Evolutionary conservation across 2,329 filamentous ascomycete species (phyloP).

Genomic region (Colletotrichum endophyticum): DNA sequence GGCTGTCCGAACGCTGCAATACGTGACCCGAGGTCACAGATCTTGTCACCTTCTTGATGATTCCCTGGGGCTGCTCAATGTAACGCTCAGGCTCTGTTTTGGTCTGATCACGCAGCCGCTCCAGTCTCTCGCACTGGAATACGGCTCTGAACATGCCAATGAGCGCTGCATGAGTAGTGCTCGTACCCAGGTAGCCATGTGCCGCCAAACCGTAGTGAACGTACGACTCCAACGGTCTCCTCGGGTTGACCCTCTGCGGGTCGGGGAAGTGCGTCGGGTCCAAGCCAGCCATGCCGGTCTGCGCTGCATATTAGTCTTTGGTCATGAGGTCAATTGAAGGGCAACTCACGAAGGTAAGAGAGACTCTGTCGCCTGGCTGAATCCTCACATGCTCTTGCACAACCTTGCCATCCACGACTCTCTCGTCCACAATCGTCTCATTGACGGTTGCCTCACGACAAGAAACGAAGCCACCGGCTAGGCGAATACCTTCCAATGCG

Average conservation of each 20-base stretch:
- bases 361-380: conserved; percentile 62
- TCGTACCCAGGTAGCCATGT: conserved; percentile 66
- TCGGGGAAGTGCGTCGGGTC: conserved; percentile 66
- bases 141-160: conserved; percentile 72
- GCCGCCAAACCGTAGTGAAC: conserved; percentile 68
- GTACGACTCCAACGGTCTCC: conserved; percentile 68
- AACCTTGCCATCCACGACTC: conserved; percentile 48
- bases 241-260: conserved; percentile 64
- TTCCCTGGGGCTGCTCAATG: conserved; percentile 57
- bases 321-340: not conserved
- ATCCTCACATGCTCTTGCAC: conserved; percentile 44
- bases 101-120: conserved; percentile 46
- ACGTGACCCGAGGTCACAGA: not conserved
- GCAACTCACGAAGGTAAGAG: conserved; percentile 63
- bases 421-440: conserved; percentile 47
- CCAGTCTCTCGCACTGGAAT: conserved; percentile 64
- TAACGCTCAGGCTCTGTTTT: not conserved
- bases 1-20: not conserved
- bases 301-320: not conserved
- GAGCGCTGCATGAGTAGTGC: conserved; percentile 65
- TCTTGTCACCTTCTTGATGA: conserved; percentile 66
- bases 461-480: conserved; percentile 63
- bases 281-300: conserved; percentile 51
- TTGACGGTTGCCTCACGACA: conserved; percentile 59
- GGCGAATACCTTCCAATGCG: conserved; percentile 75